Conservation (phyloP, 768 basidiomycete genomes). For the Chalciporus pseudorubinellus region DNA sequence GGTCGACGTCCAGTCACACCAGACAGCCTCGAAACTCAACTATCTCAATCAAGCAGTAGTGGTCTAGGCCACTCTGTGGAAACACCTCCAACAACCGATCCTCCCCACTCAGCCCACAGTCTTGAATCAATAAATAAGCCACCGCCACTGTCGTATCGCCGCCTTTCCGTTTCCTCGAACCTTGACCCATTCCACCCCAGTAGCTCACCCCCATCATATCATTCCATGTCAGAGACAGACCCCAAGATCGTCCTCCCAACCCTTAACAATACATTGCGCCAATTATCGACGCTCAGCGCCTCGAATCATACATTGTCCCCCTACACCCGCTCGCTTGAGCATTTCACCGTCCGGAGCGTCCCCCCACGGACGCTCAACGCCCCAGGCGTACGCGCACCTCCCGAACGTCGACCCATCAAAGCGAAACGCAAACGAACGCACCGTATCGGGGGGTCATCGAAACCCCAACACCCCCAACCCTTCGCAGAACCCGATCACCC, state of each 20-base stretch:
- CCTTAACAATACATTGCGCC: conserved; percentile 74
- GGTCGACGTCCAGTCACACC: conserved; percentile 43
- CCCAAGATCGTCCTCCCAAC: conserved; percentile 64
- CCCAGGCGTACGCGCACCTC: conserved; percentile 32
- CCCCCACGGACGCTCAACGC: conserved; percentile 54
- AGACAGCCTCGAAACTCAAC: conserved; percentile 50
- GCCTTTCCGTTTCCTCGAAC: conserved; percentile 35
- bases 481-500: conserved; percentile 6
- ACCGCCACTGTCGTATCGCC: conserved; percentile 21
- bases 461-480: not conserved
- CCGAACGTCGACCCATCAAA: conserved; percentile 58
- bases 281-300: conserved; percentile 79
- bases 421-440: conserved; percentile 77
- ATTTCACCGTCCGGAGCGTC: conserved; percentile 89
- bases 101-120: conserved; percentile 15
- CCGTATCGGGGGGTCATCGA: conserved; percentile 44
- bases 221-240: conserved; percentile 37
- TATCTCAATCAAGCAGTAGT: conserved; percentile 48
- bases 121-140: conserved; percentile 19
- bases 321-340: conserved; percentile 85
- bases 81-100: conserved; percentile 43
- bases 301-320: conserved; percentile 95
- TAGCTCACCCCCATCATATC: conserved; percentile 34
- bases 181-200: conserved; percentile 33
- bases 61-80: conserved; percentile 43